phyloP scores from a whole-genome alignment of 176 grass and related monocot species.

The Poa annua region DNA sequence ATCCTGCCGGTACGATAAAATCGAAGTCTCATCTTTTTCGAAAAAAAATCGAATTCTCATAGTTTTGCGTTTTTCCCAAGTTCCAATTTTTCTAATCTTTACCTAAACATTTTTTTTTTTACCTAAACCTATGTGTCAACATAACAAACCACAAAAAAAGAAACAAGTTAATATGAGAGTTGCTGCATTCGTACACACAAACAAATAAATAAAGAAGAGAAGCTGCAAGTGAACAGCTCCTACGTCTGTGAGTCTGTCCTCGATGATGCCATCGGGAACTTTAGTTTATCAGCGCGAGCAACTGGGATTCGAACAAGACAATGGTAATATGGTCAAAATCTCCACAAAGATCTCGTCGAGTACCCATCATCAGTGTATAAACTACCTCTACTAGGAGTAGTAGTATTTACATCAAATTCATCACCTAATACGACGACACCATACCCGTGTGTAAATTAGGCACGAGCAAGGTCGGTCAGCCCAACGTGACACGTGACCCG shows the following conservation, averaged over 20 bases:
- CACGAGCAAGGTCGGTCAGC: conserved; percentile 27
- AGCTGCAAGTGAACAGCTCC: background rate
- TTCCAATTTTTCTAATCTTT: no score
- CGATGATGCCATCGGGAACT: background rate
- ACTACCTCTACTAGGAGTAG: background rate
- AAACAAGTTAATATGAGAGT: background rate
- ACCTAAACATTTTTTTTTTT: no score
- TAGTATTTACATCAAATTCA: conserved; percentile 14
- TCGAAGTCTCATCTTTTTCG: no score
- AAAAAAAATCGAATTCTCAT: no score
- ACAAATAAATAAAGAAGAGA: background rate
- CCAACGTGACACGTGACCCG: background rate
- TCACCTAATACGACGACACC: background rate
- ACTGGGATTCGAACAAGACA: background rate
- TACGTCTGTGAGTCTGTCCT: no score
- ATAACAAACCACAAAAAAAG: background rate
- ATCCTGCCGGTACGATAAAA: no score
- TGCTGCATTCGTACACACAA: background rate
- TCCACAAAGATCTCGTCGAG: background rate
- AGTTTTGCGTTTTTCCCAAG: no score
- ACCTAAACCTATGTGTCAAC: background rate
- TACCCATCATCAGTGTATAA: background rate
- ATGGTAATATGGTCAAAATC: background rate
- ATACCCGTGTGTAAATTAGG: background rate
- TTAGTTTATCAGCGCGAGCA: background rate